Evolutionary conservation across 1,139 yeast species (phyloP).

Genomic region (Lodderomyces elongisporus): DNA sequence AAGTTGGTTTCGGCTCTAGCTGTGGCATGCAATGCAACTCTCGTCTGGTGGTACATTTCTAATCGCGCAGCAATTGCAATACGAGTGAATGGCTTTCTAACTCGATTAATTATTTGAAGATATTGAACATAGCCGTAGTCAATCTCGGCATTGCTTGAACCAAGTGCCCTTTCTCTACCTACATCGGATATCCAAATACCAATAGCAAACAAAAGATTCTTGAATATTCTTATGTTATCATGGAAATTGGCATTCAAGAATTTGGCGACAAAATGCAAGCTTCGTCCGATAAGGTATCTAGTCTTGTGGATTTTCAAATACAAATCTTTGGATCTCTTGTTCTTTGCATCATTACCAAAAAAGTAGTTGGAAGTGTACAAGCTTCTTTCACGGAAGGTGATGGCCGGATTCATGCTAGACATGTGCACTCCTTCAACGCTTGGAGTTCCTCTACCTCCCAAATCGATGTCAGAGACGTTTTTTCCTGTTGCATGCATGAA

Average conservation of each 20-base stretch:
- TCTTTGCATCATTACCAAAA: slow-evolving; percentile 48
- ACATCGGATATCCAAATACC: slow-evolving; percentile 83
- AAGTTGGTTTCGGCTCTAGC: slow-evolving; percentile 65
- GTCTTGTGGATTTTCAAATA: slow-evolving; percentile 60
- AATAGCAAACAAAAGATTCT: slow-evolving; percentile 59
- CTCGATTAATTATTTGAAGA: slow-evolving; percentile 38
- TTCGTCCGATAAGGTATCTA: slow-evolving; percentile 59
- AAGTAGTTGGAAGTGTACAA: slow-evolving; percentile 55
- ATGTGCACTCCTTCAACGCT: slow-evolving; percentile 40
- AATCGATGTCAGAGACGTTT: slow-evolving; percentile 15
- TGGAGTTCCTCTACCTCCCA: slow-evolving; percentile 37
- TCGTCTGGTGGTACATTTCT: slow-evolving; percentile 71
- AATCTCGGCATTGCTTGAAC: slow-evolving; percentile 43
- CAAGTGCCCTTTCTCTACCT: slow-evolving; percentile 68
- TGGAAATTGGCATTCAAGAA: slow-evolving; percentile 48
- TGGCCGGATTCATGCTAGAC: slow-evolving; percentile 40
- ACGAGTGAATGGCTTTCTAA: slow-evolving; percentile 74
- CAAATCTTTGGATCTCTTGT: slow-evolving; percentile 44
- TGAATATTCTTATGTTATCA: slow-evolving; percentile 67
- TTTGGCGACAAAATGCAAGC: slow-evolving; percentile 56
- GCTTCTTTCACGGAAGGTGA: slow-evolving; percentile 56
- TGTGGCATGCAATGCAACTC: slow-evolving; percentile 72
- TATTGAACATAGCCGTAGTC: slow-evolving; percentile 32
- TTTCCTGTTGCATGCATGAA: slow-evolving; percentile 2
- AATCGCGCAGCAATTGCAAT: slow-evolving; percentile 71